Conservation (phyloP, 345 rosid genomes). For the Clausena lansium region DNA sequence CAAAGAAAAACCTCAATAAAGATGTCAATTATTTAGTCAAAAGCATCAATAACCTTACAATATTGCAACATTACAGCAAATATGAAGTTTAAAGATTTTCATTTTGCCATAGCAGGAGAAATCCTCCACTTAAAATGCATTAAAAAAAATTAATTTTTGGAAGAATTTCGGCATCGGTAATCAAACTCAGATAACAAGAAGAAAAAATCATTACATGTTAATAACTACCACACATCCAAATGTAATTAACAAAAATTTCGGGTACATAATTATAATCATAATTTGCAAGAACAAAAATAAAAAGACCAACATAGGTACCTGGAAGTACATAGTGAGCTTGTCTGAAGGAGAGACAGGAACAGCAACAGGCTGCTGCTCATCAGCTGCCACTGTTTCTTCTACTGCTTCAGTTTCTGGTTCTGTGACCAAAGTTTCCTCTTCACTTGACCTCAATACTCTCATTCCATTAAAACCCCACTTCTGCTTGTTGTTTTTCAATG, state of each 20-base stretch:
- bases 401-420: slow-evolving; percentile 36
- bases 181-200: not conserved
- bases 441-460: slow-evolving; percentile 45
- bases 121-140: not conserved
- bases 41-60: not conserved
- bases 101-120: not conserved
- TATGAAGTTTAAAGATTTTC: not conserved
- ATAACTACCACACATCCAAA: not conserved
- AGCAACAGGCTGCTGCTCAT: slow-evolving; percentile 55
- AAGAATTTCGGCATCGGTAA: not conserved
- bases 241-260: not conserved
- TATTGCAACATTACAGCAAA: not conserved
- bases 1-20: not conserved
- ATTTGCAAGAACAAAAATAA: not conserved
- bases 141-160: not conserved
- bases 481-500: not conserved
- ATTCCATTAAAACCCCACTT: slow-evolving; percentile 15
- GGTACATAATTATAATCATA: not conserved
- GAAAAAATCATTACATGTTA: not conserved
- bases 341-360: slow-evolving; percentile 92
- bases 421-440: slow-evolving; percentile 45
- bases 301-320: slow-evolving; percentile 35
- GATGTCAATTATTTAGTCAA: not conserved
- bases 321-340: slow-evolving; percentile 80
- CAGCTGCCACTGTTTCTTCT: slow-evolving; percentile 13